phyloP scores from a whole-genome alignment of 306 rosid genomes.

The Malus sieversii region DNA sequence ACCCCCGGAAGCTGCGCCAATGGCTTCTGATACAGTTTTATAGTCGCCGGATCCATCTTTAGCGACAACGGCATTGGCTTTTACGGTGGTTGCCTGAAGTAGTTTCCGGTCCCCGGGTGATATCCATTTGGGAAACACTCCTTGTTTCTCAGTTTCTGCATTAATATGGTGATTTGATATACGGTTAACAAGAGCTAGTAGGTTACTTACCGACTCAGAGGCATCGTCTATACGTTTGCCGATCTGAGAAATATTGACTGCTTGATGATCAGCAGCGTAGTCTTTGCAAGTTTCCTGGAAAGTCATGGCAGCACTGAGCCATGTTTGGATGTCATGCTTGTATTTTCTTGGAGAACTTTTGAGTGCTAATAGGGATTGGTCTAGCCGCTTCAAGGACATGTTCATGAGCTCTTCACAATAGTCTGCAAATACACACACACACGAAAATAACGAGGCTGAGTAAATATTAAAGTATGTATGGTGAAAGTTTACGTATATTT shows the following conservation, averaged over 20 bases:
- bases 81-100: slow-evolving; percentile 21
- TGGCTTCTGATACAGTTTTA: slow-evolving; percentile 39
- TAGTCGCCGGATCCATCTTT: slow-evolving; percentile 45
- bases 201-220: slow-evolving; percentile 37
- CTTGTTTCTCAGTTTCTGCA: not conserved
- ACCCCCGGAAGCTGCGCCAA: slow-evolving; percentile 34
- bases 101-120: slow-evolving; percentile 20
- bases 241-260: not conserved
- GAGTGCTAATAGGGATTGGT: slow-evolving; percentile 30
- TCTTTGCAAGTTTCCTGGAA: slow-evolving; percentile 46
- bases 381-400: slow-evolving; percentile 33
- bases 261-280: not conserved
- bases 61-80: slow-evolving; percentile 39
- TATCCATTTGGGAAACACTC: slow-evolving; percentile 32
- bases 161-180: not conserved
- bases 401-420: slow-evolving; percentile 29
- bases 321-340: slow-evolving; percentile 43
- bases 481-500: too few species aligned
- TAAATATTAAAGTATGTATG: too few species aligned
- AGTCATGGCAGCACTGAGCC: slow-evolving; percentile 50
- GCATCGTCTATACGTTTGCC: slow-evolving; percentile 32
- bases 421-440: slow-evolving; percentile 1
- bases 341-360: slow-evolving; percentile 17
- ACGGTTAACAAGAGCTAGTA: slow-evolving; percentile 36
- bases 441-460: not conserved